Percentiles rank a stretch among this genome's conserved stretches.
These are phyloP conservation scores for Sporisorium reilianum DNA, from an alignment of 1,284 basidiomycete species.

Conservation along the genomic window DNA sequence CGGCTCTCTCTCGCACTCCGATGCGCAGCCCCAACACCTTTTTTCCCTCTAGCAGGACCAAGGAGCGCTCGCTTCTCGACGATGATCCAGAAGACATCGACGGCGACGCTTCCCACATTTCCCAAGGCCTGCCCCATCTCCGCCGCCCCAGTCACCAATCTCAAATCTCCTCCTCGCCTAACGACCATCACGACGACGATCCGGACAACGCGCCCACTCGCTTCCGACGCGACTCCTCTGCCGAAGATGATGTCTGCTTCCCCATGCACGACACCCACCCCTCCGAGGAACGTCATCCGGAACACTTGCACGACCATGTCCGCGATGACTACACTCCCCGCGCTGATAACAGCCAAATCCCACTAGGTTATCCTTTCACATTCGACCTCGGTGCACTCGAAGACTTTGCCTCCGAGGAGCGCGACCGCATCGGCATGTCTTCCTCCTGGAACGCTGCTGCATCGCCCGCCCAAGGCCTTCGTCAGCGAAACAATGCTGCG, in stretches of 20 bases:
- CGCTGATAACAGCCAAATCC: constrained; percentile 27
- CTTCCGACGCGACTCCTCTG: constrained; percentile 49
- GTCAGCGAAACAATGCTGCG: constrained; percentile 26
- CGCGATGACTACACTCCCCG: constrained; percentile 23
- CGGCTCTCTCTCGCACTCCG: constrained; percentile 37
- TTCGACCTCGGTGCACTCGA: constrained; percentile 65
- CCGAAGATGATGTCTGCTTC: constrained; percentile 68
- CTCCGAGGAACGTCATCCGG: constrained; percentile 24
- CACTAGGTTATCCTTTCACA: constrained; percentile 64
- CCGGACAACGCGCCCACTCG: constrained; percentile 19
- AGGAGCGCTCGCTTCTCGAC: constrained; percentile 40
- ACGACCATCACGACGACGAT: constrained; percentile 22
- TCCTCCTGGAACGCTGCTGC: constrained; percentile 29
- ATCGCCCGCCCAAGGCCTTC: constrained; percentile 34
- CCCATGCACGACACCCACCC: constrained; percentile 50
- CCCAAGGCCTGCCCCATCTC: constrained; percentile 27
- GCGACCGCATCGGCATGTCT: constrained; percentile 50
- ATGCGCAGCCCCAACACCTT: constrained; percentile 46
- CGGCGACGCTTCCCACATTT: constrained; percentile 40
- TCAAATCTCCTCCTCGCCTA: constrained; percentile 12
- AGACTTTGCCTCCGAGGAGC: constrained; percentile 62
- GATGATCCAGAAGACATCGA: constrained; percentile 37
- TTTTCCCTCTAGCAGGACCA: constrained; percentile 31
- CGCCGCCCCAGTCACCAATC: constrained; percentile 36
- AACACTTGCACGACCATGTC: constrained; percentile 27